These are phyloP conservation scores for Russula ochroleuca DNA, from an alignment of 768 basidiomycete species.

Conservation along the genomic window DNA sequence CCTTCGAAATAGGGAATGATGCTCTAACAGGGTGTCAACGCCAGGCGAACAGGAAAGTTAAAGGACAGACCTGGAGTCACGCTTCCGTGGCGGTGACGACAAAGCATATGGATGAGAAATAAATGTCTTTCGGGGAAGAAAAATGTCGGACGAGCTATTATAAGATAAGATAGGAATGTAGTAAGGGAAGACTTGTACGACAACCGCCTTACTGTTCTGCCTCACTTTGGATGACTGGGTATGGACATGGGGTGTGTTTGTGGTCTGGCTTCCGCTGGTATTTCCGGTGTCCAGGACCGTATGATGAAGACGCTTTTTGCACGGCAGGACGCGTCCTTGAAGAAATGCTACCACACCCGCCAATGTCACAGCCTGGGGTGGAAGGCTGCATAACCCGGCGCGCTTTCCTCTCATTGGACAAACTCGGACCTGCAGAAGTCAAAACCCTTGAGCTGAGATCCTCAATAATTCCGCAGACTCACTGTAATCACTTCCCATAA, in stretches of 20 bases:
- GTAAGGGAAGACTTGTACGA: neutral
- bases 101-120: conserved; percentile 11
- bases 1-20: conserved; percentile 1
- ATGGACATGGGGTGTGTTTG: neutral
- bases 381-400: neutral
- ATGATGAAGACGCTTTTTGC: neutral
- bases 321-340: neutral
- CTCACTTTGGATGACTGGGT: neutral
- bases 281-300: neutral
- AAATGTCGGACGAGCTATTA: neutral
- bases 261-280: neutral
- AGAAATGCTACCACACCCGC: neutral
- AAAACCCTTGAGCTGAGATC: neutral
- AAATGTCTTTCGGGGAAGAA: conserved; percentile 8
- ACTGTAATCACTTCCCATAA: neutral
- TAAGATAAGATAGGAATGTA: neutral
- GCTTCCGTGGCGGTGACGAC: neutral
- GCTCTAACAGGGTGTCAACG: conserved; percentile 16
- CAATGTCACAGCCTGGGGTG: neutral
- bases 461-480: neutral
- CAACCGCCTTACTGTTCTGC: neutral
- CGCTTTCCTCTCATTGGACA: too few relatives aligned
- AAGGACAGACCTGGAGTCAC: conserved; percentile 11
- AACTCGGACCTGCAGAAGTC: neutral
- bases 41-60: neutral